phyloP scores from a whole-genome alignment of 495 filamentous ascomycete genomes.

The Podospora anserina region DNA sequence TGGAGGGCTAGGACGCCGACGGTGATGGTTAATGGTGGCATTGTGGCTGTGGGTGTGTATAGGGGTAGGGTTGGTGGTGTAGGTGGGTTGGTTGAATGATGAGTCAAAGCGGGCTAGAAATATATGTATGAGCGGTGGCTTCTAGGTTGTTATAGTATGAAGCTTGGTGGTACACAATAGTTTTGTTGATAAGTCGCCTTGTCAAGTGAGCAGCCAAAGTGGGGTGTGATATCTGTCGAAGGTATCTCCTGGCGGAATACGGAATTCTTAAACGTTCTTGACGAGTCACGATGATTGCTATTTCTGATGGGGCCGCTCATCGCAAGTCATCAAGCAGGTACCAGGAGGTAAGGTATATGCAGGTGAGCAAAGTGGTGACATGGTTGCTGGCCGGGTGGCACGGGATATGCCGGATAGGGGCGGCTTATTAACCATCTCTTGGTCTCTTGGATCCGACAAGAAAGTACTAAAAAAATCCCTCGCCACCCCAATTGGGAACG shows the following conservation, averaged over 20 bases:
- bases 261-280: background rate
- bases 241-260: background rate
- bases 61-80: background rate
- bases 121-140: background rate
- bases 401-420: constrained; percentile 27
- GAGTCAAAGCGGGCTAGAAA: background rate
- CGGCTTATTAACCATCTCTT: constrained; percentile 19
- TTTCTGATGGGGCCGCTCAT: background rate
- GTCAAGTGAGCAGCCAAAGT: background rate
- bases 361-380: background rate
- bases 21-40: constrained; percentile 41
- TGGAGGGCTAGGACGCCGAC: constrained; percentile 89
- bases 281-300: background rate
- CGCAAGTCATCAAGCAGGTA: background rate
- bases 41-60: background rate
- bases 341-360: background rate
- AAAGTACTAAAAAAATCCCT: constrained; percentile 14
- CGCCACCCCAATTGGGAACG: constrained; percentile 18
- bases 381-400: background rate
- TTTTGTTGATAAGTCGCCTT: background rate
- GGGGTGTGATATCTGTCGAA: background rate
- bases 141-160: background rate
- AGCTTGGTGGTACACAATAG: no score
- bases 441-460: constrained; percentile 2
- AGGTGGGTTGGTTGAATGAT: background rate